These are phyloP conservation scores for sweet orange (Citrus sinensis) DNA, from an alignment of 345 rosid genomes.

Conservation along the genomic window DVS_A1.0 CM039166.1:6096501-6097000, in stretches of 20 bases:
- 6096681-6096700: background rate
- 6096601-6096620: no score
- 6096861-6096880: slow-evolving; percentile 56
- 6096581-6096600: no score
- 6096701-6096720: background rate
- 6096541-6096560: no score
- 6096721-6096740: slow-evolving; percentile 37
- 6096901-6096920: slow-evolving; percentile 77
- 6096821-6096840: slow-evolving; percentile 35
- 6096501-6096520: no score
- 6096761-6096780: slow-evolving; percentile 63
- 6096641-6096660: background rate
- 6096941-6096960: background rate
- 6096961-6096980: background rate
- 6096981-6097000: background rate
- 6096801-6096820: slow-evolving; percentile 60
- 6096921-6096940: slow-evolving; percentile 63
- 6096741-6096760: slow-evolving; percentile 81
- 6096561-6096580: no score
- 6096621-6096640: slow-evolving; percentile 37
- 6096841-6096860: slow-evolving; percentile 63
- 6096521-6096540: no score
- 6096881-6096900: slow-evolving; percentile 87
- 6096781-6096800: slow-evolving; percentile 77
- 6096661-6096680: background rate